These are phyloP conservation scores for Podospora appendiculata DNA, from an alignment of 495 filamentous ascomycete genomes.

Conservation along the genomic window DNA sequence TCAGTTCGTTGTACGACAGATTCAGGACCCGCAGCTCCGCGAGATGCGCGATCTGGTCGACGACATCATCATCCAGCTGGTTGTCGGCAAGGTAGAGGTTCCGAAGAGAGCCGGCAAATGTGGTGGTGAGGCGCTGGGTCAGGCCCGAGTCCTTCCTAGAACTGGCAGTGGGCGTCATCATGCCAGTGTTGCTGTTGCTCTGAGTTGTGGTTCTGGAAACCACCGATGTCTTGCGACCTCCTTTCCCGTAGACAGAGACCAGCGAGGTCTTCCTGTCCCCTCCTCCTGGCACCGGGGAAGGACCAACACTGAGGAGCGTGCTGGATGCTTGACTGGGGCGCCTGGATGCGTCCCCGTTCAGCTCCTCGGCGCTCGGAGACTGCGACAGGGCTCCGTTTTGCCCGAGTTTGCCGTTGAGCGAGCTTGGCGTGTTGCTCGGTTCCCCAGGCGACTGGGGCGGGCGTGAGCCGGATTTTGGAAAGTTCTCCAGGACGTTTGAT, in stretches of 20 bases:
- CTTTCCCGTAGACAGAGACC: slow-evolving; percentile 67
- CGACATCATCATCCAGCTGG: slow-evolving; percentile 83
- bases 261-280: slow-evolving; percentile 71
- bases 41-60: slow-evolving; percentile 78
- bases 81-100: slow-evolving; percentile 91
- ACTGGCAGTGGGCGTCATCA: slow-evolving; percentile 45
- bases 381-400: slow-evolving; percentile 44
- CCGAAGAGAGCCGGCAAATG: slow-evolving; percentile 76
- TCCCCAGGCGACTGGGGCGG: slow-evolving; percentile 51
- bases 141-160: slow-evolving; percentile 81
- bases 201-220: slow-evolving; percentile 54
- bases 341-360: slow-evolving; percentile 63
- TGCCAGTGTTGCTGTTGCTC: slow-evolving; percentile 36
- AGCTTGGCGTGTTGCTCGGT: slow-evolving; percentile 13
- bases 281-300: slow-evolving; percentile 54
- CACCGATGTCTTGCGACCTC: slow-evolving; percentile 74
- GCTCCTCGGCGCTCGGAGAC: slow-evolving; percentile 69
- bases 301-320: slow-evolving; percentile 64
- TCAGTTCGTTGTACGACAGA: slow-evolving; percentile 88
- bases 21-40: slow-evolving; percentile 84
- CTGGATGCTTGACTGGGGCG: slow-evolving; percentile 79
- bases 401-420: slow-evolving; percentile 39
- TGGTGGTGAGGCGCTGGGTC: slow-evolving; percentile 64
- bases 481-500: slow-evolving; percentile 81
- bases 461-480: slow-evolving; percentile 73